Evolutionary conservation across 768 basidiomycete genomes (phyloP).

Genomic region (Mycena sanguinolenta): DNA sequence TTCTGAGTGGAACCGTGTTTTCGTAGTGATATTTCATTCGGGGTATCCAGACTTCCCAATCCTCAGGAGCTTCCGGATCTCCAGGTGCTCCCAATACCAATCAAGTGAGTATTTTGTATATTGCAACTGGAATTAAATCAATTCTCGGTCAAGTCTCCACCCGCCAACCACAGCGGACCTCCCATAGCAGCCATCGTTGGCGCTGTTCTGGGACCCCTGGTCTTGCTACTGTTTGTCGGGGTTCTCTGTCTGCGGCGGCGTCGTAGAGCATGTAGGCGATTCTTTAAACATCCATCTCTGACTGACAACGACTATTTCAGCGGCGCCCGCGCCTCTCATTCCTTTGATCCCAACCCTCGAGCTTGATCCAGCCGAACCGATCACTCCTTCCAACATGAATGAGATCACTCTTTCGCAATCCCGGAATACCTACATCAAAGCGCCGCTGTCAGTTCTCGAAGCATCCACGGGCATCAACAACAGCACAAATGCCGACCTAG

Average conservation of each 20-base stretch:
- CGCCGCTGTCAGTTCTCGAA: neutral
- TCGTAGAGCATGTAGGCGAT: neutral
- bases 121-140: neutral
- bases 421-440: neutral
- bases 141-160: neutral
- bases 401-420: neutral
- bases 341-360: neutral
- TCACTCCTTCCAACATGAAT: too few relatives aligned
- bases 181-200: conserved; percentile 24
- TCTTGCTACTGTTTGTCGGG: conserved; percentile 9
- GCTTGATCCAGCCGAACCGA: neutral
- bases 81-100: neutral
- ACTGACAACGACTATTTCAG: neutral
- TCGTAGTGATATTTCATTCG: neutral
- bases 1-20: too few relatives aligned
- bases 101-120: neutral
- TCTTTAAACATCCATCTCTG: neutral
- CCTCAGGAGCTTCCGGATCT: neutral
- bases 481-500: neutral
- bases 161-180: neutral
- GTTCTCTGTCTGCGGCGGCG: conserved; percentile 22
- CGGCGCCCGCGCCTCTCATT: neutral
- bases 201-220: conserved; percentile 19
- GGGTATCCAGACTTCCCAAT: neutral
- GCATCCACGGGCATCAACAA: neutral